phyloP scores from a whole-genome alignment of 129 eudicot species.

The Arctium lappa region DNA sequence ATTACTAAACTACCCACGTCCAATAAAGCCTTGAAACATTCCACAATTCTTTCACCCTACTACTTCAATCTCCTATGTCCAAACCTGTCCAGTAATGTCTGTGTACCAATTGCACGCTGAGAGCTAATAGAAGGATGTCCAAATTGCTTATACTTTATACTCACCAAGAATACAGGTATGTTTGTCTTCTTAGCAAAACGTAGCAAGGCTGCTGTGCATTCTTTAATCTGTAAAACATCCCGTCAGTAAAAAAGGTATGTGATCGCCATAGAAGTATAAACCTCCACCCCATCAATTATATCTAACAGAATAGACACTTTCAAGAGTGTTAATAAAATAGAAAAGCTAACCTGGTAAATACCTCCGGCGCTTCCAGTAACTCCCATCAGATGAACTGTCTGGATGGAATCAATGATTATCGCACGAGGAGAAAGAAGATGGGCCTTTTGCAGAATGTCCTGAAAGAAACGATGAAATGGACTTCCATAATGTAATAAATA shows the following conservation, averaged over 20 bases:
- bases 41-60: not conserved
- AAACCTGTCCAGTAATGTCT: no score
- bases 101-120: not conserved
- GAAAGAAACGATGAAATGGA: constrained; percentile 8
- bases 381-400: constrained; percentile 76
- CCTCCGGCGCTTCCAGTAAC: constrained; percentile 93
- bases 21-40: not conserved
- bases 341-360: constrained; percentile 47
- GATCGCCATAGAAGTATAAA: not conserved
- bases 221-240: constrained; percentile 65
- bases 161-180: constrained; percentile 79
- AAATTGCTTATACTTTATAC: constrained; percentile 14
- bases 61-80: no score
- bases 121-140: not conserved
- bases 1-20: not conserved
- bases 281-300: not conserved
- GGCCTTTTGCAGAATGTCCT: constrained; percentile 81
- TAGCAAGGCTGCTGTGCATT: constrained; percentile 86
- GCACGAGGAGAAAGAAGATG: constrained; percentile 75
- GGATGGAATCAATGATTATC: constrained; percentile 85
- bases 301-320: constrained; percentile 3
- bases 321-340: not conserved
- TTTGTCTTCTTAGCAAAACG: constrained; percentile 85
- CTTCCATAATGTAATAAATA: not conserved
- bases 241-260: not conserved